Evolutionary conservation across 139 green algal genomes (phyloP).

Genomic region (Closterium sp.): DNA sequence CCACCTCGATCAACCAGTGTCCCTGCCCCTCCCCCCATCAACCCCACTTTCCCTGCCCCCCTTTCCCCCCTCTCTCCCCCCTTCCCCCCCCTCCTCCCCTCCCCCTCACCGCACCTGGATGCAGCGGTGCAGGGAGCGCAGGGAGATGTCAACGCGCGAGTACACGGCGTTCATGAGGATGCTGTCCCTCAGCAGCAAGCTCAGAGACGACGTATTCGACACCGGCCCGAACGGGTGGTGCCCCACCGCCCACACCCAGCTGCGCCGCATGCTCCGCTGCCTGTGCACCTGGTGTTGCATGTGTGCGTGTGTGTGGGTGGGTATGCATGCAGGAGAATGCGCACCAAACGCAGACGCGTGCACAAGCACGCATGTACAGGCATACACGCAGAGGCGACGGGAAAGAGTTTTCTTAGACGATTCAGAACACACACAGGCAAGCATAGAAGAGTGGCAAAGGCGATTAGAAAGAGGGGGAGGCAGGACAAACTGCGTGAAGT

Average conservation of each 20-base stretch:
- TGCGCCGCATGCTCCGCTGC: background rate
- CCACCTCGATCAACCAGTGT: too few relatives aligned
- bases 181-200: slow-evolving; percentile 17
- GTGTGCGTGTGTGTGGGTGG: background rate
- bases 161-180: slow-evolving; percentile 9
- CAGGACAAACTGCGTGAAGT: too few relatives aligned
- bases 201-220: slow-evolving; percentile 37
- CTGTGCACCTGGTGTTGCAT: background rate
- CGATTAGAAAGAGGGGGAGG: too few relatives aligned
- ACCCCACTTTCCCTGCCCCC: too few relatives aligned
- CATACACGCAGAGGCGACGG: too few relatives aligned
- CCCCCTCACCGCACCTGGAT: background rate
- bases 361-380: background rate
- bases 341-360: background rate
- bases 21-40: too few relatives aligned
- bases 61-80: background rate
- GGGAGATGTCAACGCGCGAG: background rate
- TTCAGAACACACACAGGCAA: too few relatives aligned
- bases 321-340: background rate
- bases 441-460: too few relatives aligned
- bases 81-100: too few relatives aligned
- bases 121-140: background rate
- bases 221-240: slow-evolving; percentile 56
- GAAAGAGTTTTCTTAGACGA: too few relatives aligned
- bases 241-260: slow-evolving; percentile 52